These are phyloP conservation scores for Anthoceros angustus DNA, from an alignment of 225 moss, liverwort and hornwort species.

Conservation along the genomic window DNA sequence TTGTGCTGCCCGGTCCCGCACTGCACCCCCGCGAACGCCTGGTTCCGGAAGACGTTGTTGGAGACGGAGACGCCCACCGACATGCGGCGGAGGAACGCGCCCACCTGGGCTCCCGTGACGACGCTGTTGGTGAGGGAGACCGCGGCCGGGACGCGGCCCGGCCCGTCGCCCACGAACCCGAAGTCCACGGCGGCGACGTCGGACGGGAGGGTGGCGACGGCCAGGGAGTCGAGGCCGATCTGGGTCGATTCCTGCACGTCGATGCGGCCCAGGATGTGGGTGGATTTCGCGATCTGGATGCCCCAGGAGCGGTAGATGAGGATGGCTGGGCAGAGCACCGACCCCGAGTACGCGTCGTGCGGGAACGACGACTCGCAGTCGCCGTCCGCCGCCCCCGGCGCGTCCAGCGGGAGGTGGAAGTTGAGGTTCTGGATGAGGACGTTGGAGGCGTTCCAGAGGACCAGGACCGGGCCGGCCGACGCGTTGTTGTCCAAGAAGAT, in stretches of 20 bases:
- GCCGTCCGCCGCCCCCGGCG: neutral
- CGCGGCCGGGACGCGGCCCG: neutral
- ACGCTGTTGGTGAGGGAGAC: constrained; percentile 2
- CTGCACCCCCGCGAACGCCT: neutral
- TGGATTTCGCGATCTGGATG: neutral
- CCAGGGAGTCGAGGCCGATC: neutral
- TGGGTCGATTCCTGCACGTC: constrained; percentile 2
- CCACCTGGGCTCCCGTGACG: neutral
- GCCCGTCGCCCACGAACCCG: neutral
- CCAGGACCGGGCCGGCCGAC: neutral
- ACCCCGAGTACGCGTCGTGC: neutral
- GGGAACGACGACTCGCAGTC: neutral
- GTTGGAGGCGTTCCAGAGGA: neutral
- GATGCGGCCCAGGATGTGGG: neutral
- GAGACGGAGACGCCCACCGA: neutral
- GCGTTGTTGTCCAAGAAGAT: neutral
- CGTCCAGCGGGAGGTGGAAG: neutral
- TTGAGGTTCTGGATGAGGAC: neutral
- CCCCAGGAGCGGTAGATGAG: constrained; percentile 3
- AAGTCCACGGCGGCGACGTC: neutral
- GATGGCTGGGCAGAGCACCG: neutral
- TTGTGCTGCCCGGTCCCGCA: neutral
- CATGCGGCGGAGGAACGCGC: neutral
- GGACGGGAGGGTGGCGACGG: neutral
- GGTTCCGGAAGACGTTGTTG: neutral